Base-by-base conservation (phyloP, 75 land plant genomes). In the Sequoiadendron giganteum region DNA sequence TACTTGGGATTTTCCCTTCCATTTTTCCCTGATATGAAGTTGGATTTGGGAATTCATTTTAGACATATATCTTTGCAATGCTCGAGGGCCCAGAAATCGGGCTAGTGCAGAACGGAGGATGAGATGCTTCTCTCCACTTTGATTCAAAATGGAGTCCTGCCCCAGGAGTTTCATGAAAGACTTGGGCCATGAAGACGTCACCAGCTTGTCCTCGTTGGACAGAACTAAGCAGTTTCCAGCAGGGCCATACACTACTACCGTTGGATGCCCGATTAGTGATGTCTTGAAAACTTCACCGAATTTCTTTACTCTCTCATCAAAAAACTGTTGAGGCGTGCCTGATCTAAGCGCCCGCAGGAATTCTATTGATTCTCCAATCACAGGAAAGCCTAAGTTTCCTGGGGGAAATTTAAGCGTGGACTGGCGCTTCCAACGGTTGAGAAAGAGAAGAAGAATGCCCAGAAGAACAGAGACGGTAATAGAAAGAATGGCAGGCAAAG, bases 211-310 rank as follows among this genome's bases (percentile, higher is more conserved):
- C 48, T 47, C 48, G 8, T 47, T 47, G 48, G 54, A 70, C 4
- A n/a, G 89, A 48, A 92, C 16, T 78, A 93, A 89, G 87, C 86
- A 90, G 88, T 94, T 94, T 16, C 94, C 94, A 15, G 40, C 86
- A 9, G 92, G 91, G 16, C 84, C 92, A 16, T 87, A 56, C 8
- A 93, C 68, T 10, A 90, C 89, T 25, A 90, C 88, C 10, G 61
- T 68, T 2, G 86, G 77, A 76, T 72, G 85, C 1, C 88, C 87
- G 18, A 93, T 73, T 0, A 94, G 36, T 42, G 84, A 48, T 2
- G 95, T 93, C 83, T 88, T 91, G 92, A 93, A 94, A 11, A 90
- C 34, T 15, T 61, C 73, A 3, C 40, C 11, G 32, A 84, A 76
- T 11, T 90, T 87, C 65, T 39, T 87, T 8, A 80, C 55, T 1